These are phyloP conservation scores for Monosporascus sp. DNA, from an alignment of 2,329 filamentous ascomycete species.

Conservation along the genomic window DNA sequence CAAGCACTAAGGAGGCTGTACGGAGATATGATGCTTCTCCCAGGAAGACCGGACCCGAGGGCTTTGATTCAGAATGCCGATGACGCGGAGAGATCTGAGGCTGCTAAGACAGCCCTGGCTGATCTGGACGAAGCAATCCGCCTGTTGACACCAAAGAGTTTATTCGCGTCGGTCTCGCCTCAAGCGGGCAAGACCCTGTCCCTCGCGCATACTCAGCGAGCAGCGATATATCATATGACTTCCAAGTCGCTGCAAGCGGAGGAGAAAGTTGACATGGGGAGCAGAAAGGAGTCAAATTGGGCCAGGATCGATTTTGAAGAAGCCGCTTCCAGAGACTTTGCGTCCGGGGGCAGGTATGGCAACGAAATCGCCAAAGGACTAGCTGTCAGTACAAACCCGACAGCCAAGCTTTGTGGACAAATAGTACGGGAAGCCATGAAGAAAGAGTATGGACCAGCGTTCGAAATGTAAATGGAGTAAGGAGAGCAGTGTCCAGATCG, in stretches of 20 bases:
- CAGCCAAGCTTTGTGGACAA: conserved; percentile 63
- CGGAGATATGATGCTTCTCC: conserved; percentile 53
- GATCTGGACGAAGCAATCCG: conserved; percentile 55
- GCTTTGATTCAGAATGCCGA: conserved; percentile 36
- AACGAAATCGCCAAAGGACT: conserved; percentile 60
- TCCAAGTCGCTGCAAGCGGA: conserved; percentile 42
- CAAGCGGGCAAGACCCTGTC: conserved; percentile 61
- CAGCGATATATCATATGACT: conserved; percentile 56
- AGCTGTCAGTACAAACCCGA: conserved; percentile 61
- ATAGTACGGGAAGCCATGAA: conserved; percentile 66
- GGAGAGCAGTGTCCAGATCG: not conserved
- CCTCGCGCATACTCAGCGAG: conserved; percentile 67
- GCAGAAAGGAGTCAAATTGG: conserved; percentile 44
- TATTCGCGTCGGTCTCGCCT: conserved; percentile 52
- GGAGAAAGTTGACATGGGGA: conserved; percentile 30
- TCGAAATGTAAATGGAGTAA: conserved; percentile 18
- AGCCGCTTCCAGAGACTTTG: conserved; percentile 57
- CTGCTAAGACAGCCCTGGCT: conserved; percentile 36
- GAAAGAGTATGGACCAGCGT: conserved; percentile 57
- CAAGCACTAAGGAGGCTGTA: conserved; percentile 59
- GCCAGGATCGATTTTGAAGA: conserved; percentile 53
- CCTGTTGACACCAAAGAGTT: conserved; percentile 49
- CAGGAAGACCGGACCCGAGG: conserved; percentile 30
- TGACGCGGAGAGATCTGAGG: conserved; percentile 30
- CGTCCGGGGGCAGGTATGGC: conserved; percentile 58